A percentile compares a stretch with the other conserved stretches of the same genome.
Evolutionary conservation across 345 rosid species (phyloP).

Genomic region (Ailanthus altissimus): DNA sequence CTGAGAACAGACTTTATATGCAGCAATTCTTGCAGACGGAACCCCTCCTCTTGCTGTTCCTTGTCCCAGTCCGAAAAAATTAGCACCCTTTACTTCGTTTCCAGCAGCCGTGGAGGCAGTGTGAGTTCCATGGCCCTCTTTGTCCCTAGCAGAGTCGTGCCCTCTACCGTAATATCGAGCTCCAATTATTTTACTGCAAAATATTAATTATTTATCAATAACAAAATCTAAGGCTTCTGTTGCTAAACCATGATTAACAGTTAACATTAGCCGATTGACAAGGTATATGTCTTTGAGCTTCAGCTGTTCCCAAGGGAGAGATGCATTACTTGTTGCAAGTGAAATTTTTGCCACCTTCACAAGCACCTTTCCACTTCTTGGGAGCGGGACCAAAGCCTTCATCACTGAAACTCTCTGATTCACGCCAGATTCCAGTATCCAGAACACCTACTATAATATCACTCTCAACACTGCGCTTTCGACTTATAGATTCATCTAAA

Average conservation of each 20-base stretch:
- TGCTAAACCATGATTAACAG: background rate
- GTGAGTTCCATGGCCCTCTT: slow-evolving; percentile 48
- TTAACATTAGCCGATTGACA: background rate
- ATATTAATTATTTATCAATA: background rate
- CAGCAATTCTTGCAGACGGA: slow-evolving; percentile 60
- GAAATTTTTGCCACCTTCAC: slow-evolving; percentile 40
- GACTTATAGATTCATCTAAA: slow-evolving; percentile 12
- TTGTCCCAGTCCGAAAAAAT: slow-evolving; percentile 47
- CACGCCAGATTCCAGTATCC: slow-evolving; percentile 49
- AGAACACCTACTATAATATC: slow-evolving; percentile 41
- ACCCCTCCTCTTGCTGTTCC: slow-evolving; percentile 67
- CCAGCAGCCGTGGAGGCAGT: slow-evolving; percentile 76
- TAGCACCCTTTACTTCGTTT: slow-evolving; percentile 35
- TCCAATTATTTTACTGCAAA: slow-evolving; percentile 46
- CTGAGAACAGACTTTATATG: slow-evolving; percentile 34
- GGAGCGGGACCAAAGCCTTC: slow-evolving; percentile 55
- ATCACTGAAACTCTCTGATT: slow-evolving; percentile 47
- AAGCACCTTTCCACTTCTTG: slow-evolving; percentile 49
- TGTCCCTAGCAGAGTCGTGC: slow-evolving; percentile 30
- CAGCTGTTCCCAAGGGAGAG: background rate
- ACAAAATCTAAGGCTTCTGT: background rate
- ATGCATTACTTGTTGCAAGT: slow-evolving; percentile 53
- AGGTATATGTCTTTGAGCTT: background rate
- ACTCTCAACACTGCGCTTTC: slow-evolving; percentile 15
- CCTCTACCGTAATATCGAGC: slow-evolving; percentile 30